phyloP scores from a whole-genome alignment of 192 early-diverging fungal genomes.

The Chytriomyces sp. region DNA sequence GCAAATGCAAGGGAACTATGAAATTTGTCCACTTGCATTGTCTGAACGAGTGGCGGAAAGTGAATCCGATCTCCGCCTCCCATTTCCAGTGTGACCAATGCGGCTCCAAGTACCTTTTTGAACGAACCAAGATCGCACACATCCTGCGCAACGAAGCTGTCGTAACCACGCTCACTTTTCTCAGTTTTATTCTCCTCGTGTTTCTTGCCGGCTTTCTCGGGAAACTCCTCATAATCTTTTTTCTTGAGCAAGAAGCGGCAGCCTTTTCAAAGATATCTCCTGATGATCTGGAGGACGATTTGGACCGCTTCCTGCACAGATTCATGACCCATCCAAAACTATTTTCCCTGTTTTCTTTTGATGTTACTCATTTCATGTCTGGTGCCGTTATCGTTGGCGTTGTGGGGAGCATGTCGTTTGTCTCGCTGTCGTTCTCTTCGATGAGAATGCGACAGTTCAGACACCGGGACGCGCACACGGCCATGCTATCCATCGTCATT shows the following conservation, averaged over 20 bases:
- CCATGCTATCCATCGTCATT: neutral
- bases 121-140: constrained; percentile 56
- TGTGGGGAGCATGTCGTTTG: constrained; percentile 17
- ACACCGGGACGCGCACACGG: neutral
- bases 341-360: constrained; percentile 1
- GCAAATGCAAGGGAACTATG: constrained; percentile 69
- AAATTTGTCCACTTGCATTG: constrained; percentile 45
- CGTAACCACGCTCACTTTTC: constrained; percentile 4
- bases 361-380: constrained; percentile 21
- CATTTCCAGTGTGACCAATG: constrained; percentile 69
- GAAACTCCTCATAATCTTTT: constrained; percentile 23
- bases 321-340: constrained; percentile 8
- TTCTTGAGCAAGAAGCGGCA: neutral
- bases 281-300: constrained; percentile 24
- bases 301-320: neutral
- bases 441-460: neutral
- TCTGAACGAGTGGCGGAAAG: constrained; percentile 25
- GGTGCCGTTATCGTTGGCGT: constrained; percentile 22
- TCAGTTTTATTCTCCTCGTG: constrained; percentile 11
- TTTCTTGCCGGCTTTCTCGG: constrained; percentile 24
- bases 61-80: constrained; percentile 47
- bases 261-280: neutral
- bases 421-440: neutral
- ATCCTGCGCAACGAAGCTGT: constrained; percentile 48
- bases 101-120: constrained; percentile 62